Evolutionary conservation across 305 asterid species (phyloP), one percentile per base, ranked within the genome.

Genomic region (Ilex paraguariensis): DNA sequence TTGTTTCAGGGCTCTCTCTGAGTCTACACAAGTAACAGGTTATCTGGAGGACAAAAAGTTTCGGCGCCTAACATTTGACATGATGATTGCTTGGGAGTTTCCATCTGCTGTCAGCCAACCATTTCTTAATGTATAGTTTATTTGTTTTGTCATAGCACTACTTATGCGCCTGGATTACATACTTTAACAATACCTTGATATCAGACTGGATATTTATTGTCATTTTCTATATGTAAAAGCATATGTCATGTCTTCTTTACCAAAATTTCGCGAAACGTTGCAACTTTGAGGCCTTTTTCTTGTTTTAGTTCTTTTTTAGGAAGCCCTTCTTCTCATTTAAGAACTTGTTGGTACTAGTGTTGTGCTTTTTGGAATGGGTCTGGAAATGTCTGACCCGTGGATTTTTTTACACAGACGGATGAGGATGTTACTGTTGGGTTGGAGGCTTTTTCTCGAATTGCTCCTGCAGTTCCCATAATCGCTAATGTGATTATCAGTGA

Each of bases 61-160:
- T 77, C 88, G 98, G 48, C 96, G 95, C 61, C 90, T 91, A 73
- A 86, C 91, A 71, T 91, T 88, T 76, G 98, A 88, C 67, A 91
- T 88, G 95, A 91, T 91, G 95, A 80, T 88, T 66, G 95, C 96
- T 56, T 91, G 98, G 96, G 98, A 88, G 69, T 75, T 77, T 72
- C 90, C 95, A 36, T 77, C 81, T 56, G 84, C 88, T 77, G 63
- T 83, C 39, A 73, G 74, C 44, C 86, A 76, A 75, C 75, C 87
- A 54, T 66, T 76, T 70, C 75, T 71, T 36, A 76, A 72, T 70
- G 96, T 88, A 79, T 46, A 94, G 69, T 62, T 67, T 54, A 12
- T 54, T 52, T 51, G 31, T 36, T 36, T 36, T 36, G 0, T 36
- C 42, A 36, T 36, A 5, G 6, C 42, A 36, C 6, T 36, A 36